Conservation (phyloP, 441 rosid genomes). For the Adansonia madagascariensis region DNA sequence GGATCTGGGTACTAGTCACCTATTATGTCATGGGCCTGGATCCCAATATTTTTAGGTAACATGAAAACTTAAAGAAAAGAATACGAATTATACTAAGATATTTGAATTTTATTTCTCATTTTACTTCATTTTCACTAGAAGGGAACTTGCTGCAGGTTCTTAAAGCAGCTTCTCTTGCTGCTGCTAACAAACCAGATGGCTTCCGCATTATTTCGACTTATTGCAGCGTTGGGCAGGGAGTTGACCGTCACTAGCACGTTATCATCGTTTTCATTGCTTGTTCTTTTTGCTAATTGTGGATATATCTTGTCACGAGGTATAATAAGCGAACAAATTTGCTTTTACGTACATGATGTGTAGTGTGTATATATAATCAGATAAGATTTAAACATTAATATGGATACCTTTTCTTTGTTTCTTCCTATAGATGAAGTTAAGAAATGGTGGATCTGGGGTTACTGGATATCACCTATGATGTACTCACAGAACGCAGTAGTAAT, state of each 20-base stretch:
- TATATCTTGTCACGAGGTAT: slow-evolving; percentile 51
- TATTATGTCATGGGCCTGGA: slow-evolving; percentile 68
- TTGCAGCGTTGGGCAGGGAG: slow-evolving; percentile 41
- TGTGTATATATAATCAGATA: too few species aligned
- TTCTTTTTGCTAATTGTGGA: slow-evolving; percentile 49
- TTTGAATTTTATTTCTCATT: not conserved
- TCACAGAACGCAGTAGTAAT: slow-evolving; percentile 64
- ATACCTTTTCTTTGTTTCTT: not conserved
- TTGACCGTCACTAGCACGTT: slow-evolving; percentile 55
- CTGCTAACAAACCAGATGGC: slow-evolving; percentile 29
- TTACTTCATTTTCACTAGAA: not conserved
- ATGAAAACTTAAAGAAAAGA: not conserved
- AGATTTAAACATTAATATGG: too few species aligned
- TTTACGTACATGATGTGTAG: slow-evolving; percentile 29
- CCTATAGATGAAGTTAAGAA: slow-evolving; percentile 51
- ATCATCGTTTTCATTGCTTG: slow-evolving; percentile 50
- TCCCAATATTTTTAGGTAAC: slow-evolving; percentile 53
- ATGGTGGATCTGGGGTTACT: slow-evolving; percentile 83
- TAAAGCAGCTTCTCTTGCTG: slow-evolving; percentile 31
- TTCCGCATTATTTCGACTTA: slow-evolving; percentile 11
- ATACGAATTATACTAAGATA: not conserved
- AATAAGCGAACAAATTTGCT: too few species aligned
- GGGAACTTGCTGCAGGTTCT: slow-evolving; percentile 39
- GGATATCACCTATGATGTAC: slow-evolving; percentile 81
- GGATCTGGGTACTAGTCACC: slow-evolving; percentile 55